Evolutionary conservation across 2,329 filamentous ascomycete species (phyloP), one percentile per base, ranked within the genome.

Genomic region (Raffaelea deltoideospora): DNA sequence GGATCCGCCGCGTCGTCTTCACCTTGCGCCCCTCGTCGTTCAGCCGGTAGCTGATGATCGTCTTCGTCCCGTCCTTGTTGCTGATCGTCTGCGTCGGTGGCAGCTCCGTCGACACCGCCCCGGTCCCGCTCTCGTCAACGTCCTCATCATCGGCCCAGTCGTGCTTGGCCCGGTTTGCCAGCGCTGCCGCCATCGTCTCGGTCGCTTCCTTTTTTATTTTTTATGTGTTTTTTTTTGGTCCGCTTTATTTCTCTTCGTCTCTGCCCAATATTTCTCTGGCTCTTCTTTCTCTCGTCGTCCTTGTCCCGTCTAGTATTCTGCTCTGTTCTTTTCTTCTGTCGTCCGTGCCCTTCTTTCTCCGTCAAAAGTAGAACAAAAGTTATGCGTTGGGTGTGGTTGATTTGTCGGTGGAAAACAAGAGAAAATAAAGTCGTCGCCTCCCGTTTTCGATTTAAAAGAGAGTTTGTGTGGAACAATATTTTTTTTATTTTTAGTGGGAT

Each of bases 31-130:
- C 83, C 45, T 88, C 74, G 48, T 98, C 90, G 65, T 94, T 88
- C 65, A 85, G 76, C 52, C 77, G 74, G 67, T 84, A 93, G 45
- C 82, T 83, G 54, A 94, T 79, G 50, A 90, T 81, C 33, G 92
- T 98, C 65, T 95, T 94, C 52, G 85, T 94, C 57, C 92, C 90
- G 60, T 98, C 90, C 66, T 95, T 94, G 76, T 98, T 96, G 58
- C 79, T 80, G 58, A 85, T 88, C 50, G 88, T 82, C 64, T 90
- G 80, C 49, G 83, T 77, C 49, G 82, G 72, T 42, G 90, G 90
- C 50, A 98, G 81, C 40, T 75, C 70, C 47, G 61, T 59, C 35
- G 58, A 53, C 34, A 58, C n/a, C 19, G 23, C 31, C n/a, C n/a
- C n/a, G n/a, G n/a, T n/a, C n/a, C n/a, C n/a, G 48, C 72, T 65